Percentiles rank a stretch among this genome's conserved stretches.
These are phyloP conservation scores for Candida palmyrensis DNA, from an alignment of 805 yeast species.

Conservation along the genomic window DNA sequence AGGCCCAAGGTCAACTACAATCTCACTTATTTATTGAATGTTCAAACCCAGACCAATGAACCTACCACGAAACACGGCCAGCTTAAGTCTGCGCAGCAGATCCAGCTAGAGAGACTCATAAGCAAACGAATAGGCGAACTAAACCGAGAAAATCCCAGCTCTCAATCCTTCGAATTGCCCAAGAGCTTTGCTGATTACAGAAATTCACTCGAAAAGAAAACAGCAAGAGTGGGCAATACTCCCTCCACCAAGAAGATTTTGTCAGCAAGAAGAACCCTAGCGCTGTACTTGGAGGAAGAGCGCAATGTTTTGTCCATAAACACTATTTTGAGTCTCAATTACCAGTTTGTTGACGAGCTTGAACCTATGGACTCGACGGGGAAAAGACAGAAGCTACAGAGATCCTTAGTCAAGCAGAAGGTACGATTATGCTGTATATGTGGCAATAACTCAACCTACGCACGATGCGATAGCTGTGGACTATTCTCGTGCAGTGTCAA, in stretches of 20 bases:
- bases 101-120: conserved; percentile 35
- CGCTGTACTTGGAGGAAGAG: conserved; percentile 42
- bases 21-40: conserved; percentile 37
- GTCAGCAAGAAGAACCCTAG: conserved; percentile 38
- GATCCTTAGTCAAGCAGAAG: conserved; percentile 22
- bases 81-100: conserved; percentile 36
- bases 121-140: conserved; percentile 32
- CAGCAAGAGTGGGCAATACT: conserved; percentile 35
- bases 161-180: conserved; percentile 31
- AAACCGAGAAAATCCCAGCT: conserved; percentile 24
- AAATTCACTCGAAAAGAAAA: conserved; percentile 13
- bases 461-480: conserved; percentile 37
- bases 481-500: conserved; percentile 35
- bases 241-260: conserved; percentile 39
- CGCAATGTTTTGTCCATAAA: conserved; percentile 38
- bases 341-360: conserved; percentile 34
- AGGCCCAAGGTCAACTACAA: conserved; percentile 42
- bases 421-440: conserved; percentile 38
- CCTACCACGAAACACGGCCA: conserved; percentile 24
- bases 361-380: conserved; percentile 12
- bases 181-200: conserved; percentile 22
- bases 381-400: conserved; percentile 14
- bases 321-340: conserved; percentile 35
- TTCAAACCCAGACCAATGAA: conserved; percentile 32
- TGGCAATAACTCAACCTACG: conserved; percentile 30